Conservation (phyloP, 768 basidiomycete species). For the Rhizopogon sp. region DNA sequence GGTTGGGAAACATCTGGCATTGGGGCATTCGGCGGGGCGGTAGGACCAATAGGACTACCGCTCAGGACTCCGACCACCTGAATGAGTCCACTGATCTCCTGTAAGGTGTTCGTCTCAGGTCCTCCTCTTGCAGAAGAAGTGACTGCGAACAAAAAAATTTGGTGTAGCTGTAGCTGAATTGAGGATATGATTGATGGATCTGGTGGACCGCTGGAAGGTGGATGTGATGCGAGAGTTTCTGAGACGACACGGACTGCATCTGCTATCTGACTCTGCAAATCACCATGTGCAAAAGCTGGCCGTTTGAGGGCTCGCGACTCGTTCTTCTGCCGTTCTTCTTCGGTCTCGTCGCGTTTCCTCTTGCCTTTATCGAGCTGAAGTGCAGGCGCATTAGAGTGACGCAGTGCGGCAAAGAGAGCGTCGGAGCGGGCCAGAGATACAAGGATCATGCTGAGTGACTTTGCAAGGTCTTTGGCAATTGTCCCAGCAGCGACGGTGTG, state of each 20-base stretch:
- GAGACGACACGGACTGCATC: constrained; percentile 58
- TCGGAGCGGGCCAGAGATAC: constrained; percentile 64
- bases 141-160: constrained; percentile 73
- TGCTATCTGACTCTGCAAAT: constrained; percentile 51
- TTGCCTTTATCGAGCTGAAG: constrained; percentile 69
- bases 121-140: constrained; percentile 58
- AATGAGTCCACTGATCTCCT: constrained; percentile 77
- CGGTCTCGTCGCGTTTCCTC: constrained; percentile 60
- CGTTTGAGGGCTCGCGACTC: constrained; percentile 37
- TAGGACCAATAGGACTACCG: constrained; percentile 60
- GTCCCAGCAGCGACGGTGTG: constrained; percentile 41
- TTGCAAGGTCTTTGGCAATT: constrained; percentile 49
- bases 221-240: constrained; percentile 38
- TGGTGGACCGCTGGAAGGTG: constrained; percentile 35
- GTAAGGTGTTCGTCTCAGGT: constrained; percentile 50
- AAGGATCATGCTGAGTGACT: constrained; percentile 55
- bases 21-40: constrained; percentile 26
- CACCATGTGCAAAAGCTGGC: constrained; percentile 37
- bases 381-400: constrained; percentile 57
- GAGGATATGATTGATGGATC: constrained; percentile 61
- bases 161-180: constrained; percentile 68
- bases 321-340: constrained; percentile 23
- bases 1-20: constrained; percentile 10
- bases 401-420: constrained; percentile 57
- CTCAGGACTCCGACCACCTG: constrained; percentile 80